A percentile compares a stretch with the other conserved stretches of the same genome.
Evolutionary conservation across 345 rosid species (phyloP).

Genomic region (Anastatica hierochuntica): DNA sequence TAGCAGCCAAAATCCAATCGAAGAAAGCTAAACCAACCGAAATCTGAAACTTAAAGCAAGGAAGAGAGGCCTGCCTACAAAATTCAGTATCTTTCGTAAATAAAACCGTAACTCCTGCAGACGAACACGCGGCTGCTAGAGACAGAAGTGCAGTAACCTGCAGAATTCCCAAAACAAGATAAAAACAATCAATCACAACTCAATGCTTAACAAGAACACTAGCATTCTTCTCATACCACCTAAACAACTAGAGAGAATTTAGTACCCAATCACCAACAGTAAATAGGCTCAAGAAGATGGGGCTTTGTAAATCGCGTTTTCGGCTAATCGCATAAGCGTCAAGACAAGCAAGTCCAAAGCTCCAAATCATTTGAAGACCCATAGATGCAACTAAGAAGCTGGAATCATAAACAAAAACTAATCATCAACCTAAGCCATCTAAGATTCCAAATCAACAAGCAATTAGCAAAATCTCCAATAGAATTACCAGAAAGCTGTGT

Average conservation of each 20-base stretch:
- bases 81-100: slow-evolving; percentile 60
- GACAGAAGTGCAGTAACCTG: slow-evolving; percentile 81
- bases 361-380: slow-evolving; percentile 95
- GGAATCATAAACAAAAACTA: slow-evolving; percentile 16
- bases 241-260: neutral
- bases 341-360: slow-evolving; percentile 96
- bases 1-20: slow-evolving; percentile 57
- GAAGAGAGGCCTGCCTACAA: slow-evolving; percentile 34
- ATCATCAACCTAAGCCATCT: neutral
- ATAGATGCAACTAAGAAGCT: slow-evolving; percentile 92
- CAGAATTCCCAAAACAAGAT: too few species aligned
- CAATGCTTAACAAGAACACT: neutral
- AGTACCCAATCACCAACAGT: slow-evolving; percentile 94
- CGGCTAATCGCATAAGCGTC: slow-evolving; percentile 66
- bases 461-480: too few species aligned
- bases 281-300: slow-evolving; percentile 75
- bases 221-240: neutral
- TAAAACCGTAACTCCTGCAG: slow-evolving; percentile 75
- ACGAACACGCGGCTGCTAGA: slow-evolving; percentile 86
- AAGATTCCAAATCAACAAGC: too few species aligned
- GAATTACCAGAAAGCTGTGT: slow-evolving; percentile 94
- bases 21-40: slow-evolving; percentile 60
- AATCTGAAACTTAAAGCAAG: slow-evolving; percentile 47
- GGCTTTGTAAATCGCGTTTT: slow-evolving; percentile 70
- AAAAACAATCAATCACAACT: too few species aligned